Evolutionary conservation across 352 stramenopile genomes (phyloP).

Genomic region (Globisporangium lucens): DNA sequence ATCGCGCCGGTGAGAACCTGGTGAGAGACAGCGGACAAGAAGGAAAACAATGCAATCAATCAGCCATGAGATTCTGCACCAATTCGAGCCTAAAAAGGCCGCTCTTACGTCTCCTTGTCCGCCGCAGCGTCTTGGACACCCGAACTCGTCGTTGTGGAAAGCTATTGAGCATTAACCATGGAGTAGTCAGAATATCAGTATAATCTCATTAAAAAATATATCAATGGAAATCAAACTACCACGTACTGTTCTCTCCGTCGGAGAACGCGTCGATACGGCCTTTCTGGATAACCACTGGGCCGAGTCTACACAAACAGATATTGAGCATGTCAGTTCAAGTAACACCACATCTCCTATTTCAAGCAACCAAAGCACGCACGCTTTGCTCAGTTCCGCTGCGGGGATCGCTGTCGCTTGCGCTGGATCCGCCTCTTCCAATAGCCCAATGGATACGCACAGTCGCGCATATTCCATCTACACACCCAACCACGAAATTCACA

Average conservation of each 20-base stretch:
- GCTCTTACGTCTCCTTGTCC: slow-evolving; percentile 87
- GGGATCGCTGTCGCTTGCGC: slow-evolving; percentile 46
- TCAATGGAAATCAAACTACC: background rate
- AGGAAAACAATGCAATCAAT: background rate
- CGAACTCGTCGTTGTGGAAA: slow-evolving; percentile 61
- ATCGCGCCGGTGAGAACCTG: slow-evolving; percentile 83
- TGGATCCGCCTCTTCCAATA: slow-evolving; percentile 48
- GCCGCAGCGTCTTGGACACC: slow-evolving; percentile 84
- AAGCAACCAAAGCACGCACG: slow-evolving; percentile 22
- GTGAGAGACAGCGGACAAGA: background rate
- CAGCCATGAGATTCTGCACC: background rate
- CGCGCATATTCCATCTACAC: slow-evolving; percentile 78
- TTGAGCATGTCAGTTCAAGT: background rate
- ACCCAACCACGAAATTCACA: background rate
- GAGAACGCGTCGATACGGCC: slow-evolving; percentile 74
- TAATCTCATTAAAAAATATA: too few relatives aligned
- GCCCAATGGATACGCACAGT: slow-evolving; percentile 46
- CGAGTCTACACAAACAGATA: slow-evolving; percentile 40
- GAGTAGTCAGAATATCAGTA: background rate
- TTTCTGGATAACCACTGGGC: slow-evolving; percentile 86
- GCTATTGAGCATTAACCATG: background rate
- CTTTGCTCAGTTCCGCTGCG: slow-evolving; percentile 46
- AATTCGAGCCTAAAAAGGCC: background rate
- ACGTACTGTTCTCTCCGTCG: slow-evolving; percentile 63
- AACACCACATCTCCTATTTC: background rate